Conservation (phyloP, 768 basidiomycete species). For the Termitomyces sp. region DNA sequence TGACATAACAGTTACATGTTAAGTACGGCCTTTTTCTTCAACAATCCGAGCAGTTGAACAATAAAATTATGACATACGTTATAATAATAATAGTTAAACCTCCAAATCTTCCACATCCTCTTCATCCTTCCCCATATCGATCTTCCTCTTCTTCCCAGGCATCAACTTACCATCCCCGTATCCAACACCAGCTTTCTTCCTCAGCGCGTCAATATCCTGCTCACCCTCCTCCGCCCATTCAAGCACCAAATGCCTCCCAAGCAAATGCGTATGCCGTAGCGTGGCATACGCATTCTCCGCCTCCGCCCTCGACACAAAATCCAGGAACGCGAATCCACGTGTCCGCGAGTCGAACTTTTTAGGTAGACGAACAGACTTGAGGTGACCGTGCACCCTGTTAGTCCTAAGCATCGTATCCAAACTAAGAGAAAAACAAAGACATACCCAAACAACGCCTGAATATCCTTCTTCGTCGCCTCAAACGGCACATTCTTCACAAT, state of each 20-base stretch:
- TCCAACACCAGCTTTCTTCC: slow-evolving; percentile 77
- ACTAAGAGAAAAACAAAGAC: slow-evolving; percentile 17
- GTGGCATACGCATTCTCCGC: slow-evolving; percentile 86
- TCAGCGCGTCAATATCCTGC: slow-evolving; percentile 67
- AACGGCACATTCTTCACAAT: slow-evolving; percentile 98
- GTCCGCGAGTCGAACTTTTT: slow-evolving; percentile 85
- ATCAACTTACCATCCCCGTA: slow-evolving; percentile 62
- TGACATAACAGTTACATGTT: too few species aligned
- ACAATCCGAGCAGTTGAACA: neutral
- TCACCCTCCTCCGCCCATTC: slow-evolving; percentile 90
- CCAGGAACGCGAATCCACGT: slow-evolving; percentile 95
- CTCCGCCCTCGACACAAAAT: slow-evolving; percentile 85
- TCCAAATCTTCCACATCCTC: slow-evolving; percentile 32
- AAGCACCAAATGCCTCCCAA: slow-evolving; percentile 91
- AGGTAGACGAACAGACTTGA: slow-evolving; percentile 92
- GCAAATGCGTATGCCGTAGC: slow-evolving; percentile 89
- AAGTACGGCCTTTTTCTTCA: too few species aligned
- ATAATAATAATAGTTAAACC: slow-evolving; percentile 4
- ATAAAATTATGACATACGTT: neutral
- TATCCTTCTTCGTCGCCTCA: slow-evolving; percentile 90
- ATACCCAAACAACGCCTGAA: slow-evolving; percentile 84
- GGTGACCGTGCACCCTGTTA: slow-evolving; percentile 78
- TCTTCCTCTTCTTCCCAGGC: slow-evolving; percentile 73
- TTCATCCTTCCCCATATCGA: slow-evolving; percentile 43
- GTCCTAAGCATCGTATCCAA: neutral